Percentiles rank a stretch among this genome's conserved stretches.
phyloP scores from a whole-genome alignment of 805 yeast species.

The Debaryomyces hansenii region DNA sequence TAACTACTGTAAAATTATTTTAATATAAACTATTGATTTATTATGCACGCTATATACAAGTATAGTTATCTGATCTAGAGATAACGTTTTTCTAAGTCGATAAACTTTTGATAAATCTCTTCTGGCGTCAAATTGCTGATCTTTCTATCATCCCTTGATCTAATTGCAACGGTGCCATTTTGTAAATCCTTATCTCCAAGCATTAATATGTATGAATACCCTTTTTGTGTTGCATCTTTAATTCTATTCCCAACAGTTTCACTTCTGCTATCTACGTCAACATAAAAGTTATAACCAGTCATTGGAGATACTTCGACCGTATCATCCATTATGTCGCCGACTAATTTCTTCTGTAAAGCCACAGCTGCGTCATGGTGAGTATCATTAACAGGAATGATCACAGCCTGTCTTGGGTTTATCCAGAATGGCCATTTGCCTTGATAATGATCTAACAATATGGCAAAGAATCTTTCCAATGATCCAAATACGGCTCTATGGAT shows the following conservation, averaged over 20 bases:
- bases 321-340: slow-evolving; percentile 40
- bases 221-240: slow-evolving; percentile 71
- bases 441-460: slow-evolving; percentile 85
- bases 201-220: slow-evolving; percentile 78
- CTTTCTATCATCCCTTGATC: slow-evolving; percentile 53
- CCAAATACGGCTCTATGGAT: slow-evolving; percentile 96
- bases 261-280: slow-evolving; percentile 71
- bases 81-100: slow-evolving; percentile 54
- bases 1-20: background rate
- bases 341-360: slow-evolving; percentile 44
- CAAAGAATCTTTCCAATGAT: slow-evolving; percentile 88
- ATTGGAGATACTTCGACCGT: slow-evolving; percentile 50
- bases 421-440: slow-evolving; percentile 97
- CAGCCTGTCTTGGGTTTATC: slow-evolving; percentile 90
- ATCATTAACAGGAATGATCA: slow-evolving; percentile 76
- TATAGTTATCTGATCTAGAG: slow-evolving; percentile 14
- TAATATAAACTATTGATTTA: background rate
- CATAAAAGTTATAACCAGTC: slow-evolving; percentile 60
- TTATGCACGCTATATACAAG: background rate
- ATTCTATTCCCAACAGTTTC: slow-evolving; percentile 82
- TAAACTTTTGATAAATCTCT: slow-evolving; percentile 55
- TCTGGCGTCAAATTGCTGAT: slow-evolving; percentile 45
- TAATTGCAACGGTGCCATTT: slow-evolving; percentile 57
- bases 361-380: slow-evolving; percentile 57
- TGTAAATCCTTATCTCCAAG: slow-evolving; percentile 84